Evolutionary conservation across 768 basidiomycete species (phyloP), one percentile per base, ranked within the genome.

Genomic region (Hericium coralloides): DNA sequence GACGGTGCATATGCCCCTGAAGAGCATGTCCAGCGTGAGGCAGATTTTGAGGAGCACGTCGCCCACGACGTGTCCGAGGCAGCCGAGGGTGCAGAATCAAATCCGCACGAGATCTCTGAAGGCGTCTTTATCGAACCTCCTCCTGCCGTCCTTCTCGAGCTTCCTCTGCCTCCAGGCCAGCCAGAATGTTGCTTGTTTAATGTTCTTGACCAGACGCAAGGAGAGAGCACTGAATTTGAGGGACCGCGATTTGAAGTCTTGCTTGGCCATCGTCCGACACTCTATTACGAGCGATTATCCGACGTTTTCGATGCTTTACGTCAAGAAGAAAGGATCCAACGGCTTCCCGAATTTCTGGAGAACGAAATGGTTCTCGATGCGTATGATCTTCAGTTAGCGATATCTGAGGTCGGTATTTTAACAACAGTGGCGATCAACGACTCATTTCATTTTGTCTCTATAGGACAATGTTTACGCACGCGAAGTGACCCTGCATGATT

Each of bases 51-150:
- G 2, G 10, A 6, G 10, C 31, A 31, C 31, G 31, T 31, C 31
- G 2, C 31, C 31, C 31, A 31, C 31, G 31, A 31, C 31, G 31
- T 31, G 31, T 31, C 31, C 5, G 31, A 31, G 31, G 43, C 43
- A 45, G 15, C 43, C 43, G 43, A 45, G 12, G n/a, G n/a, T 6
- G 20, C 39, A 31, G 22, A 52, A 38, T 49, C 51, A 12, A 56
- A 62, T 38, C 60, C 62, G 15, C 55, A 63, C 15, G 57, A 63
- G 45, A 58, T 61, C 25, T 56, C 60, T 1, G 62, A 63, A 64
- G 87, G 80, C 26, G 82, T 86, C 49, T 87, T 83, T 67, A 86
- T 87, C 53, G 87, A 88, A 58, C 83, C 85, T 26, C 87, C 87
- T 25, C 87, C 87, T 12, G 76, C 85, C 15, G 84, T 88, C 47